phyloP scores from a whole-genome alignment of 1,139 yeast genomes.

The Ogataea hybrid region DNA sequence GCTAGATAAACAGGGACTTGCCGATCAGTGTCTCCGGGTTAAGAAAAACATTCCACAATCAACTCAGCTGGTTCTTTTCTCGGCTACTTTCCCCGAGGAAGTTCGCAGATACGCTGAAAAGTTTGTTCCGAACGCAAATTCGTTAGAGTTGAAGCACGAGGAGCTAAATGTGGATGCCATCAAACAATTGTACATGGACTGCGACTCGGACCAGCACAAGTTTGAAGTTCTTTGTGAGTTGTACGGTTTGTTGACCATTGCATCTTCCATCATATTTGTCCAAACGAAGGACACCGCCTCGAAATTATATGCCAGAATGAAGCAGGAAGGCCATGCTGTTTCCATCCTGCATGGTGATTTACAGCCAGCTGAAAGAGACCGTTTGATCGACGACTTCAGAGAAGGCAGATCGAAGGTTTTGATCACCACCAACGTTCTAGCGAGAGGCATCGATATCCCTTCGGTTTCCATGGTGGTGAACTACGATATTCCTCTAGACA shows the following conservation, averaged over 20 bases:
- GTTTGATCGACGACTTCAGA: slow-evolving; percentile 89
- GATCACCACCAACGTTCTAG: slow-evolving; percentile 91
- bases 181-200: slow-evolving; percentile 95
- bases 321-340: slow-evolving; percentile 82
- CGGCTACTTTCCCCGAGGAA: slow-evolving; percentile 91
- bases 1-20: slow-evolving; percentile 90
- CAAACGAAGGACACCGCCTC: slow-evolving; percentile 80
- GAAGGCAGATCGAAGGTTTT: slow-evolving; percentile 90
- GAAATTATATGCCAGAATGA: slow-evolving; percentile 64
- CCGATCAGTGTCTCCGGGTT: slow-evolving; percentile 83
- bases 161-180: slow-evolving; percentile 93
- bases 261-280: slow-evolving; percentile 92
- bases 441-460: slow-evolving; percentile 98
- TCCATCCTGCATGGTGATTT: slow-evolving; percentile 84
- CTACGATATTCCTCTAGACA: slow-evolving; percentile 86
- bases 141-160: slow-evolving; percentile 84
- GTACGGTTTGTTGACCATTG: slow-evolving; percentile 89
- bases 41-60: slow-evolving; percentile 66
- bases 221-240: slow-evolving; percentile 77
- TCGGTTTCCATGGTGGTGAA: slow-evolving; percentile 97
- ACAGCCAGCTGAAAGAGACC: slow-evolving; percentile 74
- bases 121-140: slow-evolving; percentile 89
- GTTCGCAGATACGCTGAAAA: slow-evolving; percentile 79
- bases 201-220: slow-evolving; percentile 71
- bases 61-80: slow-evolving; percentile 80